Evolutionary conservation across 139 green algal genomes (phyloP), one percentile per base, ranked within the genome.

Genomic region (Chlamydomonas sp.): DNA sequence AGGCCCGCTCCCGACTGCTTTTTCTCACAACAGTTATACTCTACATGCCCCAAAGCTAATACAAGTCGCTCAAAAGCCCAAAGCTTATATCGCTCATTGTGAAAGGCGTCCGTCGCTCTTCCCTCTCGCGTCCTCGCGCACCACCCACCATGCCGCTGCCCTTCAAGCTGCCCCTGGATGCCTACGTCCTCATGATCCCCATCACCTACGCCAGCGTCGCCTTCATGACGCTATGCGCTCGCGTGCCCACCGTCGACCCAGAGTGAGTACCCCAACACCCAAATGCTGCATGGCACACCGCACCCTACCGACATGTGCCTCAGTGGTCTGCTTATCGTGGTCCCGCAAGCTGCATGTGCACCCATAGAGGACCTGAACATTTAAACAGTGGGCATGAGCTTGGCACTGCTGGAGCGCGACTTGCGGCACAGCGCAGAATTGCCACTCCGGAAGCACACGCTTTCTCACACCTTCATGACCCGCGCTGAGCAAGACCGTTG

Each of bases 181-280:
- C 84, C 31, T 89, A 85, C 20, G 60, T 85, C 58, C 60, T 89
- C 31, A 63, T 63, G 7, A 8, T 85, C 17, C 77, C 85, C 61
- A 74, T 84, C 31, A 12, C 71, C 3, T 89, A 89, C 71, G 85
- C 85, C 0, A 16, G 68, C 62, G 14, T n/a, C 14, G 85, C 85
- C 0, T 85, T 89, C 62, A 17, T 49, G 1, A 49, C 58, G 10
- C 31, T 89, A 60, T 8, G 63, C 10, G n/a, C 49, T 16, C 78
- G 78, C 17, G n/a, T 83, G 63, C 64, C 64, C 3, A 76, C 84
- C 1, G 18, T 61, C 4, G 84, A 88, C 49, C 84, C 84, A 16
- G 84, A 83, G 84, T 82, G 20, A 81, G 83, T 79, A 4, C 20
- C 18, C 2, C 8, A 69, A 2, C 67, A 85, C 66, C 12, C 66